Percentiles rank a stretch among this genome's conserved stretches.
phyloP scores from a whole-genome alignment of 441 rosid genomes.

The Metrosideros polymorpha region DNA sequence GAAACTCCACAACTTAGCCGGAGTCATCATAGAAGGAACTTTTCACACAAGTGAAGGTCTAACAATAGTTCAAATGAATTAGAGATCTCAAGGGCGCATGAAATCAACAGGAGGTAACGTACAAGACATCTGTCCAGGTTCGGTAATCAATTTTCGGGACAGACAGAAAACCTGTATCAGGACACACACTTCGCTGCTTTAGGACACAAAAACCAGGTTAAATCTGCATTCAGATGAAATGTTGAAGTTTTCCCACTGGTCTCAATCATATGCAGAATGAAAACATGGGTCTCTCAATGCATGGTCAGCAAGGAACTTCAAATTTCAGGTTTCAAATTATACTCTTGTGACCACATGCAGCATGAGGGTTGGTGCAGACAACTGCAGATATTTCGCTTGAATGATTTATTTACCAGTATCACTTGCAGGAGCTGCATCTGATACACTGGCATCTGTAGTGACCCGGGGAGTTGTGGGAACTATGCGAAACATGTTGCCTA shows the following conservation, averaged over 20 bases:
- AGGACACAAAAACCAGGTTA: not conserved
- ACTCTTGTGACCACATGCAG: not conserved
- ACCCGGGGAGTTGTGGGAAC: conserved; percentile 69
- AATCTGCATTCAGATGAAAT: not conserved
- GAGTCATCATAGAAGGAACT: not conserved
- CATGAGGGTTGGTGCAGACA: not conserved
- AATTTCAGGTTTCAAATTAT: not conserved
- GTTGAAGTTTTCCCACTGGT: not conserved
- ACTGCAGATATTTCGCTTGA: not conserved
- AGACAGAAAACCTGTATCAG: not conserved
- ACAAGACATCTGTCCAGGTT: not conserved
- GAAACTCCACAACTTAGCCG: not conserved
- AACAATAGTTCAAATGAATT: not conserved
- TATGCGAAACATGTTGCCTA: conserved; percentile 53
- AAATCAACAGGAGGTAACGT: not conserved
- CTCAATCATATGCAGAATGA: not conserved
- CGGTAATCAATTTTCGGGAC: not conserved
- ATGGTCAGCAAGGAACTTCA: not conserved
- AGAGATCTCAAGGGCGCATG: not conserved
- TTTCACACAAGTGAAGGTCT: not conserved
- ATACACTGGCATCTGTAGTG: conserved; percentile 4
- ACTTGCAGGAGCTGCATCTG: conserved; percentile 26
- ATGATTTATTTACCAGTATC: conserved; percentile 34
- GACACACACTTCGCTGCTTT: not conserved
- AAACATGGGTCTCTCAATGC: not conserved